Base-by-base conservation (phyloP, 495 filamentous ascomycete genomes). In the Chaetomium fimeti region DNA sequence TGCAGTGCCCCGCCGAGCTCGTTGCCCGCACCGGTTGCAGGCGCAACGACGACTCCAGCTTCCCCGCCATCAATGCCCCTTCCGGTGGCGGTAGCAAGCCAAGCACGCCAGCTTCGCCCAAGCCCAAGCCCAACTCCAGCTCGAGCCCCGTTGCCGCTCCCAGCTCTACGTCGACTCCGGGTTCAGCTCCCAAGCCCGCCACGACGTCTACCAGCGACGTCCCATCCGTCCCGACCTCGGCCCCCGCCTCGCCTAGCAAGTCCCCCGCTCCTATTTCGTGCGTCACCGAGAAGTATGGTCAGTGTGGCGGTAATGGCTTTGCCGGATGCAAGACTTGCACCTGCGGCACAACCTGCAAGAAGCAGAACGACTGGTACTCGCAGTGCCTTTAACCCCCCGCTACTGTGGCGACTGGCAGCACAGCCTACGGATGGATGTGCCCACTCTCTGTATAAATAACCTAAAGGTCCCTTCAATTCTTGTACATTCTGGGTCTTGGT, bases 1-100 rank as follows among this genome's bases (percentile, higher is more conserved):
- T 87, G 43, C 78, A 81, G 42, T 86, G 84, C 74, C 84, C 84
- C 8, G 72, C 78, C 61, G 79, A 72, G 66, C 64, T 86, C 36
- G 79, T 81, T 18, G 80, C 79, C 55, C 78, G 76, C 68, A 78
- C 80, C n/a, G 81, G 81, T 27, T 86, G 83, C 70, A 65, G 61
- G 62, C 68, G 77, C 13, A 45, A 61, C 45, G 75, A 77, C 61
- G 75, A 77, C 57, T 43, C 48, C 9, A 67, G 62, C 27, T 77
- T 76, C 63, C 72, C 74, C 16, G 70, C 55, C n/a, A 65, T 71
- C 53, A 49, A 55, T 5, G 56, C 70, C 16, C 72, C 69, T 5
- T 16, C 60, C 9, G 65, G 60, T 16, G 38, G 54, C 13, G 56
- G 32, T 29, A 51, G 47, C 28, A 49, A 52, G 57, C 27, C 40